phyloP scores from a whole-genome alignment of 2,329 filamentous ascomycete species.

The Claviceps monticola region DNA sequence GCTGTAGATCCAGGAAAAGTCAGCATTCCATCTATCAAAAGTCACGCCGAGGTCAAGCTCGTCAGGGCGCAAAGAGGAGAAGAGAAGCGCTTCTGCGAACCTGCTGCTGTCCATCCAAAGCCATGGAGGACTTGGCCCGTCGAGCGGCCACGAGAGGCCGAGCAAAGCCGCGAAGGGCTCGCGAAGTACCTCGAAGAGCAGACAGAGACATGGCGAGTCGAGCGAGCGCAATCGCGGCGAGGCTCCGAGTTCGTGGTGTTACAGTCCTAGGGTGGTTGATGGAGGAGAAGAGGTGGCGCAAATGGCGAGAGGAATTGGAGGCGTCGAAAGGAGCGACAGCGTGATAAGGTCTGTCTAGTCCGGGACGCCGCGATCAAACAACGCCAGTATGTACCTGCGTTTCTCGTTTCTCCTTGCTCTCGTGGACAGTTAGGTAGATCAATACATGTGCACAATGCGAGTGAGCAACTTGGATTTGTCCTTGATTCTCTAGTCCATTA shows the following conservation, averaged over 20 bases:
- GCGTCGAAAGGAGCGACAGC: too few species aligned
- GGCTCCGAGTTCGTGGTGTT: too few species aligned
- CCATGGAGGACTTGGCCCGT: slow-evolving; percentile 31
- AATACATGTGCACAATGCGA: too few species aligned
- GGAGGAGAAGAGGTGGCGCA: too few species aligned
- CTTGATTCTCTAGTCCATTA: too few species aligned
- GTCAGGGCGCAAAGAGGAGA: background rate
- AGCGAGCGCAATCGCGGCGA: background rate
- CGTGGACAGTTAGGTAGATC: too few species aligned
- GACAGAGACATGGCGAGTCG: slow-evolving; percentile 30
- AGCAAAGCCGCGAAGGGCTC: slow-evolving; percentile 30
- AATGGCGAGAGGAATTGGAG: too few species aligned
- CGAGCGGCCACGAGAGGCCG: slow-evolving; percentile 17
- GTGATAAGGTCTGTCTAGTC: too few species aligned
- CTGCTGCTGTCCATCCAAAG: slow-evolving; percentile 44
- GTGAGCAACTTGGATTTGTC: too few species aligned
- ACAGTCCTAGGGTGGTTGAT: background rate
- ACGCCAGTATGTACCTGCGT: too few species aligned
- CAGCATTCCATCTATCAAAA: slow-evolving; percentile 4
- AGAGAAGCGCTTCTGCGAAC: slow-evolving; percentile 22
- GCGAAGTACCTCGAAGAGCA: slow-evolving; percentile 33
- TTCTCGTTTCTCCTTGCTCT: too few species aligned
- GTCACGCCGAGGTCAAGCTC: slow-evolving; percentile 4
- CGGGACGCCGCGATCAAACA: too few species aligned
- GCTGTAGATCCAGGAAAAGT: slow-evolving; percentile 38